Evolutionary conservation across 139 green algal genomes (phyloP), one percentile per base, ranked within the genome.

Genomic region (Chlorella sp.): DNA sequence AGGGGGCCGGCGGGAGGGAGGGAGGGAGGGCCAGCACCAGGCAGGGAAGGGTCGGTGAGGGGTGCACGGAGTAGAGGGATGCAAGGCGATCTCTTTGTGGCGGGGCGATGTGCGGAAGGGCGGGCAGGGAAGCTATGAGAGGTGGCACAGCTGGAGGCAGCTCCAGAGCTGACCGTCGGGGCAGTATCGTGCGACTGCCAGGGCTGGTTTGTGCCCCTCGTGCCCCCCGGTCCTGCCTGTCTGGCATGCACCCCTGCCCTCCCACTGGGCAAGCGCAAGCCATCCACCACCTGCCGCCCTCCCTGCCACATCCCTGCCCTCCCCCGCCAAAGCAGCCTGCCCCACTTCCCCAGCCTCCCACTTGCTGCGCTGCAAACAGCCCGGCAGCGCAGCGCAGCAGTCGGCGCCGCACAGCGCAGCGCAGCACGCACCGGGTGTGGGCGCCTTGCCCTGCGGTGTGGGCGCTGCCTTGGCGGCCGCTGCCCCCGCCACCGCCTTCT

Each of bases 401-500:
- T 32, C 9, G 4, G 71, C 68, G 16, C 24, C 68, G 14, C 71
- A n/a, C 71, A 78, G 32, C 71, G 28, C 71, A 40, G 48, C 48
- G 9, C 48, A 57, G 48, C 48, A 57, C 48, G 48, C 48, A 57
- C 48, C 48, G 48, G 48, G 7, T 57, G 48, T 9, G 9, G 48
- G 48, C 48, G 71, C 32, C 71, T 78, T 78, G 28, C 14, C 71
- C 71, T 78, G 34, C 14, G 71, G 71, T 3, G 71, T 15, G 16
- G 71, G 71, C 24, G 78, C 40, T 11, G 39, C 21, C 78, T 89
- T 53, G 39, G 39, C 53, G 24, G 86, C 30, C 21, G 82, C 39
- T 32, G 81, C 53, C 15, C 53, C 28, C 15, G 75, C 36, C 32
- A 87, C 26, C n/a, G 84, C 89, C 32, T 85, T 53, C 34, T 89